phyloP scores from a whole-genome alignment of 148 eudicot genomes.

The Pouteria glomerata region DNA sequence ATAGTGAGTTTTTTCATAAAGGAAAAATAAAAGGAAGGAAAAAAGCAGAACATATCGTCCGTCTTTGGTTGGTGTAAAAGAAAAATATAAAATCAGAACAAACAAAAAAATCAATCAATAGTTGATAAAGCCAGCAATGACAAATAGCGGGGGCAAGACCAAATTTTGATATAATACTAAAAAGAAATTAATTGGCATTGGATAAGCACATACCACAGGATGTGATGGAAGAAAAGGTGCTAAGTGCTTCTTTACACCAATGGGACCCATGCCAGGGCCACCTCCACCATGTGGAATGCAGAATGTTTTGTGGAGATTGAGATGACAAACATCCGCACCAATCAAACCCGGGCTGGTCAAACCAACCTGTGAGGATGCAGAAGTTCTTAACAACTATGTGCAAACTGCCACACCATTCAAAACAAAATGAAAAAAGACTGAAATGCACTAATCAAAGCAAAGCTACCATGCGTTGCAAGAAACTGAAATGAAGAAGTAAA shows the following conservation, averaged over 20 bases:
- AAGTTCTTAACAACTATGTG: not conserved
- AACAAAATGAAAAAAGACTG: not conserved
- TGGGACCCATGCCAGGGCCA: slow-evolving; percentile 99
- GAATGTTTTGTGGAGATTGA: slow-evolving; percentile 96
- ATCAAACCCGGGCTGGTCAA: slow-evolving; percentile 94
- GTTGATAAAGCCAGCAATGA: too few species aligned
- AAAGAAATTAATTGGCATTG: not conserved
- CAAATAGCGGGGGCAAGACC: too few species aligned
- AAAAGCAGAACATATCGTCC: not conserved
- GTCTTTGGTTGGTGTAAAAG: not conserved
- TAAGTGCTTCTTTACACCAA: slow-evolving; percentile 95
- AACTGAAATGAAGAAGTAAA: too few species aligned
- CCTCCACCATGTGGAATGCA: slow-evolving; percentile 99
- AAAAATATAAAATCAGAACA: too few species aligned
- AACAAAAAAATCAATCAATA: too few species aligned
- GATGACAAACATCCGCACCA: slow-evolving; percentile 99
- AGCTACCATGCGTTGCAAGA: not conserved
- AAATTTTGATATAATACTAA: not conserved
- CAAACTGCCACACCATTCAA: not conserved
- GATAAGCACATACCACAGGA: slow-evolving; percentile 76
- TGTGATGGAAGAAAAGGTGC: slow-evolving; percentile 97
- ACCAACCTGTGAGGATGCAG: slow-evolving; percentile 61
- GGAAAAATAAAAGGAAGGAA: not conserved
- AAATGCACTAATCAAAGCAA: not conserved
- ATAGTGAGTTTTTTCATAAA: too few species aligned